phyloP scores from a whole-genome alignment of 331 rosid species.

The Stylosanthes scabra region DNA sequence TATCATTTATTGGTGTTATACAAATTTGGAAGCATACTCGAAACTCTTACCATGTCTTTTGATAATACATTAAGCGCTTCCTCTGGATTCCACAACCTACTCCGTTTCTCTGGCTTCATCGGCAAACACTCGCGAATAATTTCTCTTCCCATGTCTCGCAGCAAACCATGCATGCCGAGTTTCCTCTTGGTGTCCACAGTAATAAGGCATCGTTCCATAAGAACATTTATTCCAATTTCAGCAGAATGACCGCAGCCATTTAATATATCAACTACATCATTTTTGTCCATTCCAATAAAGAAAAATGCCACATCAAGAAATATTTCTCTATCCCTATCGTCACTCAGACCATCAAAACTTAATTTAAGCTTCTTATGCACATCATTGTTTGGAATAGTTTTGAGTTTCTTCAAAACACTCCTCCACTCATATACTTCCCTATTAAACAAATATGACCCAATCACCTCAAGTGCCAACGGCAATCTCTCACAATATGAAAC shows the following conservation, averaged over 20 bases:
- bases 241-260: background rate
- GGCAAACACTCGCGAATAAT: constrained; percentile 19
- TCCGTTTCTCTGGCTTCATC: background rate
- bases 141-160: constrained; percentile 10
- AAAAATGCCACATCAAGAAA: background rate
- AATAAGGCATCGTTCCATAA: background rate
- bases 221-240: background rate
- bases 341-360: constrained; percentile 39
- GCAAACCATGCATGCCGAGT: background rate
- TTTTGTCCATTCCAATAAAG: background rate
- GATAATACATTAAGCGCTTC: constrained; percentile 25
- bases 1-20: background rate
- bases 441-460: constrained; percentile 18
- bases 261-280: background rate
- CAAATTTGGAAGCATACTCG: background rate
- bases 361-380: constrained; percentile 31
- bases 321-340: background rate
- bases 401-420: constrained; percentile 29
- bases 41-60: constrained; percentile 18
- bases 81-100: constrained; percentile 29
- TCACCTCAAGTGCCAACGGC: constrained; percentile 35
- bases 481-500: constrained; percentile 22
- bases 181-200: background rate
- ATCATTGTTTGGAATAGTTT: constrained; percentile 33
- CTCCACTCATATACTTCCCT: background rate